Percentiles rank a stretch among this genome's conserved stretches.
phyloP scores from a whole-genome alignment of 106 monocot species.

The Allium cepa region DNA sequence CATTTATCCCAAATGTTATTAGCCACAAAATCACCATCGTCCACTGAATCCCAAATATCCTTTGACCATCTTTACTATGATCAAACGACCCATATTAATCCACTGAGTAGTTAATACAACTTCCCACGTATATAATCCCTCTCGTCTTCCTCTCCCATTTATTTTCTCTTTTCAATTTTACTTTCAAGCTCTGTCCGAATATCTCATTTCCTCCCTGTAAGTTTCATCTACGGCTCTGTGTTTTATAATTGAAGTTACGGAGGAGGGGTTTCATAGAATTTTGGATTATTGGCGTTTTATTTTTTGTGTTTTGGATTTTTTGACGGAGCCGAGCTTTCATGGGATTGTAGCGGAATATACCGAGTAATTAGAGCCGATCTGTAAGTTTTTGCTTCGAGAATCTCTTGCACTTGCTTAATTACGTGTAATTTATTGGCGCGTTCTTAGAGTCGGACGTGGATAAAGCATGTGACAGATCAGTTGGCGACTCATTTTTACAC shows the following conservation, averaged over 20 bases:
- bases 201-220: not conserved
- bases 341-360: constrained; percentile 28
- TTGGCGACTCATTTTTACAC: no score
- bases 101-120: not conserved
- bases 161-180: not conserved
- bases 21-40: not conserved
- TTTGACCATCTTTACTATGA: not conserved
- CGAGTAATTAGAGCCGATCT: constrained; percentile 25
- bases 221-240: not conserved
- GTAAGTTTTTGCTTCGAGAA: constrained; percentile 5
- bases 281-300: not conserved
- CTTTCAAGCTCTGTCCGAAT: not conserved
- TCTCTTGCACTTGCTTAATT: not conserved
- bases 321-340: constrained; percentile 13
- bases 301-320: constrained; percentile 1
- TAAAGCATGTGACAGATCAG: no score
- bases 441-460: not conserved
- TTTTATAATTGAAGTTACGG: not conserved
- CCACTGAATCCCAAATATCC: not conserved
- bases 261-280: not conserved
- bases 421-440: not conserved
- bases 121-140: constrained; percentile 7
- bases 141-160: not conserved
- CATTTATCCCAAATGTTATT: no score
- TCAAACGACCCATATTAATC: constrained; percentile 7